A percentile compares a stretch with the other conserved stretches of the same genome.
Conservation (phyloP, 768 basidiomycete species). For the Boletellus ananas region DNA sequence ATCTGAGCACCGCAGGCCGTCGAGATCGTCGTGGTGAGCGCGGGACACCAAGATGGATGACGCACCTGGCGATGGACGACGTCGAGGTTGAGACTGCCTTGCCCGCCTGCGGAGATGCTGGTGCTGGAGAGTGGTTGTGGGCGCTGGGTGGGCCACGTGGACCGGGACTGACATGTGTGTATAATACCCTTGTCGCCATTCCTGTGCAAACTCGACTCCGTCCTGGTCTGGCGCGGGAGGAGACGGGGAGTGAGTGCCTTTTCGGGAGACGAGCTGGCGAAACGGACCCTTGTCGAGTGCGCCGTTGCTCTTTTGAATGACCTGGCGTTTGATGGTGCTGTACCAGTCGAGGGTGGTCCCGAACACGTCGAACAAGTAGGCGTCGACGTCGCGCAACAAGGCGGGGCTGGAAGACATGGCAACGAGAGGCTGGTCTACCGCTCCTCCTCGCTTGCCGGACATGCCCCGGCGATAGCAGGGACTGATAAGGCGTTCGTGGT, state of each 20-base stretch:
- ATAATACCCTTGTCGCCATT: conserved; percentile 55
- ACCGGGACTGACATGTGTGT: conserved; percentile 16
- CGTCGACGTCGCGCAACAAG: conserved; percentile 32
- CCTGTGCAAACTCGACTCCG: conserved; percentile 42
- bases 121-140: conserved; percentile 27
- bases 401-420: neutral
- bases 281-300: conserved; percentile 13
- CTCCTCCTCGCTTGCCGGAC: no score
- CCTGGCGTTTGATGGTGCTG: conserved; percentile 19
- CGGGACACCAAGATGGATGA: conserved; percentile 20
- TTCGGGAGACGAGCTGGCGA: neutral
- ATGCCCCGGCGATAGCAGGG: no score
- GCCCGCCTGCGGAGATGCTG: conserved; percentile 41
- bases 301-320: conserved; percentile 13
- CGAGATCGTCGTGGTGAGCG: neutral
- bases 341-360: conserved; percentile 50
- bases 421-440: no score
- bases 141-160: no score
- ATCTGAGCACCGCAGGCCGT: conserved; percentile 35
- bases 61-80: conserved; percentile 51
- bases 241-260: neutral
- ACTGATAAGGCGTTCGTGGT: no score
- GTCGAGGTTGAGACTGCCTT: conserved; percentile 52
- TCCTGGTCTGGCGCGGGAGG: conserved; percentile 25
- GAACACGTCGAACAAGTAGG: conserved; percentile 46